Conservation (phyloP, 2,329 filamentous ascomycete genomes). For the Rutstroemia sp. region DNA sequence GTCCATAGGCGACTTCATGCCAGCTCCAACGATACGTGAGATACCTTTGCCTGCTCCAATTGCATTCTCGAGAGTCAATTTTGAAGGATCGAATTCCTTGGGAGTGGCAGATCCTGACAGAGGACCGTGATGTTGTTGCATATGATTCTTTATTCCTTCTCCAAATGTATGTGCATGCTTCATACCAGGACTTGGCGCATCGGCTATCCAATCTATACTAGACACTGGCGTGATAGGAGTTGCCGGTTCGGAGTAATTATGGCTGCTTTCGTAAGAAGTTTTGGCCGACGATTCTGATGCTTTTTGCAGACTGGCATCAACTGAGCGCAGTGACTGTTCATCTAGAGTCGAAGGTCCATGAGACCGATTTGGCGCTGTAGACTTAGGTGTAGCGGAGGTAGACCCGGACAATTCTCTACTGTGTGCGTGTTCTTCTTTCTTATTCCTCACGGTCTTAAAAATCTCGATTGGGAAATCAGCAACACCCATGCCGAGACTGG, state of each 20-base stretch:
- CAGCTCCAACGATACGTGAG: constrained; percentile 64
- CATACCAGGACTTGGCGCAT: neutral
- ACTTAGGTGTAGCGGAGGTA: constrained; percentile 12
- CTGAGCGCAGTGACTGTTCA: constrained; percentile 4
- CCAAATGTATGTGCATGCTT: constrained; percentile 23
- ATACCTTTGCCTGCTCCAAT: constrained; percentile 51
- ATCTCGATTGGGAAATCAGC: constrained; percentile 61
- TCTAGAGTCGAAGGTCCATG: constrained; percentile 12
- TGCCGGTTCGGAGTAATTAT: constrained; percentile 15
- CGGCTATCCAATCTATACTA: constrained; percentile 11
- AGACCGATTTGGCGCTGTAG: constrained; percentile 12
- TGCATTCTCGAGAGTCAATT: constrained; percentile 47
- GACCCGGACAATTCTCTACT: constrained; percentile 8
- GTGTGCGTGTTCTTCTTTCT: constrained; percentile 12
- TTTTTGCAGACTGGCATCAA: constrained; percentile 4
- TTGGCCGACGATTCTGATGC: constrained; percentile 14
- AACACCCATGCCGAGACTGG: constrained; percentile 73
- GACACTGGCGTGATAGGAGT: constrained; percentile 16
- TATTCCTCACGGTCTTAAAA: constrained; percentile 35
- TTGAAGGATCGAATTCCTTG: constrained; percentile 17
- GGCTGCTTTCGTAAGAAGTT: constrained; percentile 22
- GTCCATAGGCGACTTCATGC: constrained; percentile 75
- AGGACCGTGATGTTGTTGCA: constrained; percentile 8
- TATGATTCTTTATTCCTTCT: constrained; percentile 25
- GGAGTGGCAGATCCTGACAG: constrained; percentile 20